These are phyloP conservation scores for Starmerella khaoyaiensis DNA, from an alignment of 805 yeast species.

Conservation along the genomic window DNA sequence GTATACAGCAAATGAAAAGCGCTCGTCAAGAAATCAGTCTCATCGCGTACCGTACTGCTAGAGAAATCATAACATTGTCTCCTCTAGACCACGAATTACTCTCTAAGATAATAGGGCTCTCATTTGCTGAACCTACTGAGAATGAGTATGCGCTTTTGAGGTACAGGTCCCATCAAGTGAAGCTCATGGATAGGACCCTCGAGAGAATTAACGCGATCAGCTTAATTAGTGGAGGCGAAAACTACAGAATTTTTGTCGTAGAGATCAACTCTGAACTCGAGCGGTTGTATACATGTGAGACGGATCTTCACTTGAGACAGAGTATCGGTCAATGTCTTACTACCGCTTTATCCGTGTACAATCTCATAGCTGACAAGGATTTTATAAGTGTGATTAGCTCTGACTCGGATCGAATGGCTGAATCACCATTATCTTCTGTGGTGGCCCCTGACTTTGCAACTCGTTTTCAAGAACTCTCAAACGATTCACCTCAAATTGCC, in stretches of 20 bases:
- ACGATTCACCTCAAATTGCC: too few relatives aligned
- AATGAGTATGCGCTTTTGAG: too few relatives aligned
- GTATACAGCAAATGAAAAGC: constrained; percentile 17
- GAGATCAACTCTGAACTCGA: constrained; percentile 12
- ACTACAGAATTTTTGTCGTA: background rate
- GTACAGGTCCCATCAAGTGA: constrained; percentile 15
- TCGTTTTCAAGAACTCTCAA: too few relatives aligned
- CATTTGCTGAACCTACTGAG: too few relatives aligned
- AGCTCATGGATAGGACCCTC: constrained; percentile 12
- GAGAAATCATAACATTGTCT: constrained; percentile 8
- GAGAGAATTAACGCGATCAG: constrained; percentile 9
- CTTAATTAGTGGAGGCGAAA: background rate
- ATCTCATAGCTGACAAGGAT: too few relatives aligned
- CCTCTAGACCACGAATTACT: constrained; percentile 14
- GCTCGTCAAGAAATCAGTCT: constrained; percentile 3
- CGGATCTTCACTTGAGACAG: background rate
- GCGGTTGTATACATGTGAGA: background rate
- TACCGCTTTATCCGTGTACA: constrained; percentile 1
- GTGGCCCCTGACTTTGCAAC: too few relatives aligned
- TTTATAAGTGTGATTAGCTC: too few relatives aligned
- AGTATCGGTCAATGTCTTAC: background rate
- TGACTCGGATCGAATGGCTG: too few relatives aligned
- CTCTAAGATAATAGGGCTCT: constrained; percentile 16
- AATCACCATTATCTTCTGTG: too few relatives aligned
- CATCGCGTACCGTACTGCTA: constrained; percentile 14